These are phyloP conservation scores for Xylariomycetidae sp. DNA, from an alignment of 2,329 filamentous ascomycete genomes.

Conservation along the genomic window DNA sequence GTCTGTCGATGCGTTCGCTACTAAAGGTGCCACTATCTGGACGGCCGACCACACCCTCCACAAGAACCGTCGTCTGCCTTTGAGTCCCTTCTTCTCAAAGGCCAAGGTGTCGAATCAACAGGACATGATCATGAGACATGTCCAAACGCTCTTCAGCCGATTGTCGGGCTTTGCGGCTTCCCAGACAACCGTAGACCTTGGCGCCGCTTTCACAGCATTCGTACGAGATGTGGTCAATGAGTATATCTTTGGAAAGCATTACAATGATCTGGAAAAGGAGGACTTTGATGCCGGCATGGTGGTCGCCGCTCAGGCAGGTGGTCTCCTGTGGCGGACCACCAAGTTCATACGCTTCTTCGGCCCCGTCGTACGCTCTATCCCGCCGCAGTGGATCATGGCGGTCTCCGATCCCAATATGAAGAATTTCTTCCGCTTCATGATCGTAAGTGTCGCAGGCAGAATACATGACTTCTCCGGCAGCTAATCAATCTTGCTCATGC, in stretches of 20 bases:
- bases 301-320: slow-evolving; percentile 4
- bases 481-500: slow-evolving; percentile 1
- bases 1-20: slow-evolving; percentile 7
- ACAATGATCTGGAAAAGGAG: slow-evolving; percentile 7
- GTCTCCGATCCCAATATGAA: slow-evolving; percentile 11
- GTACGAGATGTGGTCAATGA: slow-evolving; percentile 8
- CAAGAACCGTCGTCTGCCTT: slow-evolving; percentile 12
- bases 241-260: slow-evolving; percentile 11
- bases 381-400: slow-evolving; percentile 10
- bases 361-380: slow-evolving; percentile 10
- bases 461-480: neutral
- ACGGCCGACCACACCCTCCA: slow-evolving; percentile 11
- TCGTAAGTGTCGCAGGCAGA: slow-evolving; percentile 7
- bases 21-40: slow-evolving; percentile 9
- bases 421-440: slow-evolving; percentile 11
- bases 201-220: slow-evolving; percentile 10
- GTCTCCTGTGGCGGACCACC: slow-evolving; percentile 11
- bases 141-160: slow-evolving; percentile 5
- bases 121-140: slow-evolving; percentile 7
- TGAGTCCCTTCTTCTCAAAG: slow-evolving; percentile 18
- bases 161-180: slow-evolving; percentile 5
- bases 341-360: slow-evolving; percentile 14
- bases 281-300: slow-evolving; percentile 2
- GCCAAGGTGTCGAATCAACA: slow-evolving; percentile 9
- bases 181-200: slow-evolving; percentile 7